These are phyloP conservation scores for Trichosporon ovoides DNA, from an alignment of 1,284 basidiomycete genomes.

Conservation along the genomic window DNA sequence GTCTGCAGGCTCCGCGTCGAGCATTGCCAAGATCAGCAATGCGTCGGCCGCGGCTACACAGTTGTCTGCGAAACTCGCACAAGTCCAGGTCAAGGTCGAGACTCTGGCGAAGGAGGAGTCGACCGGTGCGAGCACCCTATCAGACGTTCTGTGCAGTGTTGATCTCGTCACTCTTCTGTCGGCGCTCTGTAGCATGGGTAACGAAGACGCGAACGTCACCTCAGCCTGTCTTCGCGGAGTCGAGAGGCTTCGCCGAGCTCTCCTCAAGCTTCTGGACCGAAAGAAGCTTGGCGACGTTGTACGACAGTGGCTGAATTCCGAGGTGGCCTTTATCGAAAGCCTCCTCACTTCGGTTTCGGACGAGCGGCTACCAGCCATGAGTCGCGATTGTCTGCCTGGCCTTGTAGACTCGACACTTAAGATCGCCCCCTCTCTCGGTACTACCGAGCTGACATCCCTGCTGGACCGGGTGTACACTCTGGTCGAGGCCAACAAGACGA, in stretches of 20 bases:
- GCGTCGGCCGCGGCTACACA: neutral
- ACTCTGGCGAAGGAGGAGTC: neutral
- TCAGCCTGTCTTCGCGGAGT: constrained; percentile 11
- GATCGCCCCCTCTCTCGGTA: constrained; percentile 8
- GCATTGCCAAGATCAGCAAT: neutral
- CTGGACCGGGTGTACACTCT: constrained; percentile 8
- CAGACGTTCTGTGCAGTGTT: neutral
- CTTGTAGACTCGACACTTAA: constrained; percentile 12
- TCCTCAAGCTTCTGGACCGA: constrained; percentile 19
- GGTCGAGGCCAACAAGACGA: neutral
- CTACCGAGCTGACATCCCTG: neutral
- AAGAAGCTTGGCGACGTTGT: neutral
- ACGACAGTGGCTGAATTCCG: constrained; percentile 17
- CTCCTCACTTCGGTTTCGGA: neutral
- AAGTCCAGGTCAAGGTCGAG: neutral
- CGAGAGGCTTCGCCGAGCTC: constrained; percentile 25
- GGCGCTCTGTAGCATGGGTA: constrained; percentile 8
- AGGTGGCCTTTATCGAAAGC: constrained; percentile 9
- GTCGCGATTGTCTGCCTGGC: constrained; percentile 6
- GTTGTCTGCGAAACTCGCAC: neutral
- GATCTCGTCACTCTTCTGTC: neutral
- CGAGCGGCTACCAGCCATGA: neutral
- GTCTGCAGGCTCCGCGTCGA: neutral
- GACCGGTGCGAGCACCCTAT: neutral
- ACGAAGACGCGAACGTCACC: neutral